Conservation (phyloP, 495 filamentous ascomycete genomes). For the Aspergillus asperescens region DNA sequence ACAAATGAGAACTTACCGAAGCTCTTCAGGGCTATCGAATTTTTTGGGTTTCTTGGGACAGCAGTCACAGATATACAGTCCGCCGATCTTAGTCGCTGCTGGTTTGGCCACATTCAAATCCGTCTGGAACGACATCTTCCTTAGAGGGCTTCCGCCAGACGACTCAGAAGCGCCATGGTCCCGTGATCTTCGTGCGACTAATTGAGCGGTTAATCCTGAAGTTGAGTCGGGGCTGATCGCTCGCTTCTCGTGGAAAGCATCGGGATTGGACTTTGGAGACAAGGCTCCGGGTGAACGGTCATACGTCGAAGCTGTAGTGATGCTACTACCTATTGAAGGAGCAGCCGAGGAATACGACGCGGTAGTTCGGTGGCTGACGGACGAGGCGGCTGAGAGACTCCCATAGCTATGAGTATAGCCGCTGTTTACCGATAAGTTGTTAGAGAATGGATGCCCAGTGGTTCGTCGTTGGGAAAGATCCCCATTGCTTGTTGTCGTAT, state of each 20-base stretch:
- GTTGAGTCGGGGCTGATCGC: conserved; percentile 57
- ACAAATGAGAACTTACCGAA: conserved; percentile 59
- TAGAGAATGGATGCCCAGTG: conserved; percentile 51
- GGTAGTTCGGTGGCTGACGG: conserved; percentile 58
- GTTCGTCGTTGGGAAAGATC: conserved; percentile 66
- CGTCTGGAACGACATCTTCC: conserved; percentile 42
- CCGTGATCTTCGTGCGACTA: conserved; percentile 15
- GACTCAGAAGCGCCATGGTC: conserved; percentile 26
- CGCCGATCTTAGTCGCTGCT: conserved; percentile 32
- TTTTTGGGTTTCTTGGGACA: conserved; percentile 99
- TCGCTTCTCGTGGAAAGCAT: conserved; percentile 40
- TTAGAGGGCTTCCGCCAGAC: conserved; percentile 25
- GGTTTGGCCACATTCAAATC: conserved; percentile 29
- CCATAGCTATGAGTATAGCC: conserved; percentile 57
- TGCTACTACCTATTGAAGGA: conserved; percentile 63
- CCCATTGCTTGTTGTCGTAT: conserved; percentile 51
- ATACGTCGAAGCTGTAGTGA: conserved; percentile 66
- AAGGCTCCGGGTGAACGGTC: conserved; percentile 69
- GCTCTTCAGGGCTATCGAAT: conserved; percentile 79
- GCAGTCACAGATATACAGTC: conserved; percentile 82
- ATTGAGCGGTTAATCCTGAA: conserved; percentile 34
- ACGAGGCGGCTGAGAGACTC: conserved; percentile 70
- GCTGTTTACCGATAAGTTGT: conserved; percentile 51
- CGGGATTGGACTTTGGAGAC: conserved; percentile 58
- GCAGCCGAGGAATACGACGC: conserved; percentile 69